Evolutionary conservation across 2,329 filamentous ascomycete genomes (phyloP), one percentile per base, ranked within the genome.

Genomic region (Ophiostoma tasmaniense): DNA sequence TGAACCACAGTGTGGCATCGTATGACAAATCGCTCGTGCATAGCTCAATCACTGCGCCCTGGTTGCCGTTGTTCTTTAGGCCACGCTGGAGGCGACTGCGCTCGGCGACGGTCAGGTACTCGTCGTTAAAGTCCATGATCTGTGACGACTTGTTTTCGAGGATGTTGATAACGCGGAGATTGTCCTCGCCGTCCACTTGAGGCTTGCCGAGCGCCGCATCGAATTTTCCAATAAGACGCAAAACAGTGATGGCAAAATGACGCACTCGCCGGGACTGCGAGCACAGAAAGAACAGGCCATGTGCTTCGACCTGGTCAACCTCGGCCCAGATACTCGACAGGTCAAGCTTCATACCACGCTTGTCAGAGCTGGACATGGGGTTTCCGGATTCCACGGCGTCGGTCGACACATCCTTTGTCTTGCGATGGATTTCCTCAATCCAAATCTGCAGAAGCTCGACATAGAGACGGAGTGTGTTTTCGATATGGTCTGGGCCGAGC

Each of bases 11-110:
- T 0, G 93, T 96, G 2, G 92, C 90, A 76, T 99, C 95, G 75
- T 98, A 97, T 0, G 93, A 92, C 33, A 95, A 88, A 74, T 98
- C 95, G 79, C 95, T 98, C 73, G 92, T 94, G 79, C 95, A 98
- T 30, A 99, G 85, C 76, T 98, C 94, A 42, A 98, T 90, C 22
- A 99, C 81, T 2, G 92, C 94, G 72, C 92, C 93, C 74, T 93
- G 89, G 64, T 89, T 89, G 73, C 92, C 92, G 75, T 88, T 91
- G 76, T 90, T 92, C 73, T 93, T 89, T 78, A 97, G 89, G 10
- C 94, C 94, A 71, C 95, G 89, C 75, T 98, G 93, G 52, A 99
- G 81, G 64, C 95, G 89, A 78, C 93, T 99, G 70, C 93, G 87
- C 79, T 99, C 96, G 0, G 93, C 94, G 50, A 98, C 89, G 0